Evolutionary conservation across 345 rosid genomes (phyloP), one percentile per base, ranked within the genome.

Genomic region (Trapa bicornis): DNA sequence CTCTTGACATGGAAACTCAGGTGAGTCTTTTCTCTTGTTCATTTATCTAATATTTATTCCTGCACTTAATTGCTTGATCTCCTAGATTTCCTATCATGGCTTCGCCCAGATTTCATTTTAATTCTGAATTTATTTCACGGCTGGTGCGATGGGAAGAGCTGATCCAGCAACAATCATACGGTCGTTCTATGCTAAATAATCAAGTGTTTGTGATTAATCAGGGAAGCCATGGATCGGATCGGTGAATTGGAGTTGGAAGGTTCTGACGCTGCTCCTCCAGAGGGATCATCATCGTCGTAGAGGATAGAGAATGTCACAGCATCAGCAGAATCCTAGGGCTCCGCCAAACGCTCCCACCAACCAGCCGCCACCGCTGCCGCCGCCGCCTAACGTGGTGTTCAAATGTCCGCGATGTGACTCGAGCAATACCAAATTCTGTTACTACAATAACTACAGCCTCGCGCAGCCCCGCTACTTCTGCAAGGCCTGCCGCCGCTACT

Each of bases 361-460:
- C 5, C 37, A 36, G 9, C 63, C 63, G 63, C 63, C 38, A 35
- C 70, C 48, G 13, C 70, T 37, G 13, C 43, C 43, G 4, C 69
- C 69, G 61, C 69, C 61, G 6, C 69, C 43, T 43, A 47, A 53
- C 17, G 47, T 61, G 47, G 57, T 38, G n/a, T 67, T 43, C 56
- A 69, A 69, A 43, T 69, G 72, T 43, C 72, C 72, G 2, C 56
- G 72, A 43, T 69, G 72, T 38, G 72, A 69, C 66, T 69, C 72
- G 56, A 45, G 37, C 39, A 69, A 69, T 47, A 69, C 72, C 66
- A 69, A 69, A 47, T 69, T 69, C 72, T 69, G 72, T 58, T 69
- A 69, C 57, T 69, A 69, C 72, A 69, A 69, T 67, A 69, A 69
- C 57, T 69, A 69, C 67, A 69, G 72, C 72, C 67, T 69, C 37